Evolutionary conservation across 257 asterid genomes (phyloP), one percentile per base, ranked within the genome.

Genomic region (Solanum corneliomulleri): DNA sequence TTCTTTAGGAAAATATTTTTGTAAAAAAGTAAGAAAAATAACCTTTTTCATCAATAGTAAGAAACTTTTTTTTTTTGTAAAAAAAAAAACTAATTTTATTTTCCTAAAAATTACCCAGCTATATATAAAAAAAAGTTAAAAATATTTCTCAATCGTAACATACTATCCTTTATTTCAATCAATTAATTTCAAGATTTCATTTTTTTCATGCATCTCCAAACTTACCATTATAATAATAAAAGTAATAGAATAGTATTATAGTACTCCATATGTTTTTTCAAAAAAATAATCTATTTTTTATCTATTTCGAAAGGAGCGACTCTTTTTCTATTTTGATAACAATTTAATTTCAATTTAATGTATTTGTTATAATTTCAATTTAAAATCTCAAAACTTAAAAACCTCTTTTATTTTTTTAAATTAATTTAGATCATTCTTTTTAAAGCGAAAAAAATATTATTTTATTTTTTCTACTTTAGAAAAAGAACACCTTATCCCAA

Each of bases 401-500:
- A 7, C 1, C 2, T 16, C 1, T 0, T 52, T 49, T 15, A 0
- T 5, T 0, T 49, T 14, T 49, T 0, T 0, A 49, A 16, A 9
- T 49, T 52, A 52, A 18, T 6, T 3, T 52, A 52, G 23, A 16
- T 10, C 4, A 0, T 42, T 42, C 1, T 11, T 45, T 16, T 6
- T 6, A 0, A 52, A 52, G 2, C 2, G n/a, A 3, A 18, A 2
- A 1, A 52, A 52, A 6, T 23, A 20, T 21, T 75, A 9, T 76
- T 18, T 29, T 29, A 56, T 45, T 45, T 78, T 80, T 81, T 49
- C 69, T 7, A 31, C 69, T 80, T 80, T 80, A 47, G 68, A 16
- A 11, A 60, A 41, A 27, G 77, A 5, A 23, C 42, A 27, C 86
- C 71, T 64, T 78, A 64, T 13, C 87, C 84, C 89, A 86, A 87